Evolutionary conservation across 345 rosid species (phyloP), one percentile per base, ranked within the genome.

Genomic region (Combretum micranthum): DNA sequence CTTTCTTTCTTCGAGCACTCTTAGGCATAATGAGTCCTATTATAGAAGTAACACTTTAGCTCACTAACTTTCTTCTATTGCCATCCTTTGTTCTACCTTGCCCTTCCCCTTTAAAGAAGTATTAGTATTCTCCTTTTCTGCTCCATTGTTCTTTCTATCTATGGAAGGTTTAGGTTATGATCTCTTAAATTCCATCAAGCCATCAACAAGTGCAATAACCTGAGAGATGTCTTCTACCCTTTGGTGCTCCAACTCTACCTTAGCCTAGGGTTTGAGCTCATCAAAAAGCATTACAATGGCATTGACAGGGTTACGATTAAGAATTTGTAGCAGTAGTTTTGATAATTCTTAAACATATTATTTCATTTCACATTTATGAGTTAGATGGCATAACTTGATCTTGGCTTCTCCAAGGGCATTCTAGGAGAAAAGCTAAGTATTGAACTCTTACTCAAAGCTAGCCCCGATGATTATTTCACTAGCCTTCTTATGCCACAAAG

Each of bases 341-440:
- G 42, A 6, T 57, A 62, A 53, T 26, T 44, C 53, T 46, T 20
- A 44, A 10, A 54, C 45, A 1, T 62, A 62, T 19, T 62, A 44
- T 15, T 0, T 14, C 25, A 0, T 21, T 6, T 1, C 13, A 13
- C 25, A 21, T 17, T 25, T 62, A 3, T 11, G 59, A n/a, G 13
- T 23, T 5, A 54, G 59, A 23, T 9, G 16, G 6, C 14, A 51
- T 17, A 54, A 25, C 45, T 18, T 53, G 20, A 17, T 32, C 21
- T 37, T 19, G 22, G 60, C 60, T 20, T 55, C n/a, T 11, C 22
- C 25, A 12, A 13, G 39, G 25, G 51, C 12, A 20, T 42, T 14
- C 22, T 52, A 1, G 12, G 65, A 44, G 57, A 19, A 53, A 54
- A 62, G 53, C 23, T 10, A 45, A 18, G 23, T 22, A 39, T 0